Evolutionary conservation across 345 rosid species (phyloP), one percentile per base, ranked within the genome.

Genomic region (Populus ilicifolia): DNA sequence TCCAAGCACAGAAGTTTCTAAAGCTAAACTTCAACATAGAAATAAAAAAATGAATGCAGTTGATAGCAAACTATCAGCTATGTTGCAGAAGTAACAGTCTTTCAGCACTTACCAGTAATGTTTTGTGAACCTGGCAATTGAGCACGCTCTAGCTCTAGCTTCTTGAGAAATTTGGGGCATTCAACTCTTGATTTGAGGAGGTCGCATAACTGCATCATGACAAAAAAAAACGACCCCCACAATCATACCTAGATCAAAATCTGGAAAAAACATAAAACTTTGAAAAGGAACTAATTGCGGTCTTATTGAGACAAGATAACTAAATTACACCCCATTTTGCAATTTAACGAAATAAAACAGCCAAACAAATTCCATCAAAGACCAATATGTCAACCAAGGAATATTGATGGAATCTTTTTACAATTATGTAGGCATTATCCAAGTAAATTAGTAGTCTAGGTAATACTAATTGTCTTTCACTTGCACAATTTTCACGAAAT

Each of bases 161-260:
- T 93, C 75, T 91, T 88, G 27, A 93, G 92, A 81, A 93, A 93
- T 75, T 89, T 90, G 0, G 91, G 73, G 80, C 97, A 85, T 84
- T 85, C 92, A 65, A 92, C 89, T 86, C 97, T 90, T 56, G 98
- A 93, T 81, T 88, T 91, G 44, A 93, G 91, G 84, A 93, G 95
- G 77, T 90, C 87, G 21, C 93, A 90, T 62, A 96, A 87, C 99
- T 96, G 92, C 90, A 84, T 72, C 44, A 50, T 30, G 44, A 29
- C 43, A 70, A 6, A 23, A 41, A 59, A 56, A 52, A 2, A 52
- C 6, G 11, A 21, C 59, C 59, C 29, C 76, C 12, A 56, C 14
- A 39, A 21, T 16, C 63, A 74, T n/a, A 74, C 63, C 64, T 48
- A 67, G 72, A 52, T 56, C 67, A 62, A 13, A 77, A 72, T 72